phyloP scores from a whole-genome alignment of 2,329 filamentous ascomycete species.

The Colletotrichum melonis region DNA sequence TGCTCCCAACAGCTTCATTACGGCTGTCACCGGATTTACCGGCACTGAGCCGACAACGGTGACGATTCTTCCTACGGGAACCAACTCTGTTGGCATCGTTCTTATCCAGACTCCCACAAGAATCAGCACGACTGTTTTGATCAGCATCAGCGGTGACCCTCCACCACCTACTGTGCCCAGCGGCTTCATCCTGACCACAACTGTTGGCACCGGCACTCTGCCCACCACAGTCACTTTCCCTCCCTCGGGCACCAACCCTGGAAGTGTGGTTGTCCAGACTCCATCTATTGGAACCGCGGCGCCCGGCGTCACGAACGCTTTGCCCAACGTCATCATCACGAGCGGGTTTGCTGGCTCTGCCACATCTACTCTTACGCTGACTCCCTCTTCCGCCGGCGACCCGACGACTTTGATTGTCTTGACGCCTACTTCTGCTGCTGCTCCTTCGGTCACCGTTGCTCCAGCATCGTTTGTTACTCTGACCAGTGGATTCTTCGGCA shows the following conservation, averaged over 20 bases:
- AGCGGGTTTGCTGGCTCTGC: conserved; percentile 23
- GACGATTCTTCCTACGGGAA: conserved; percentile 16
- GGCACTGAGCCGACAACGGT: conserved; percentile 15
- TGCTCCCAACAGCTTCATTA: conserved; percentile 10
- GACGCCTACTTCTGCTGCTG: conserved; percentile 2
- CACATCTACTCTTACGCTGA: conserved; percentile 21
- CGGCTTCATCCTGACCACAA: background rate
- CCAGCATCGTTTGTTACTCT: conserved; percentile 14
- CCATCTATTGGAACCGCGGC: background rate
- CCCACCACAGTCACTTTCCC: background rate
- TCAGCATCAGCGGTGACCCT: background rate
- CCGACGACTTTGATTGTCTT: conserved; percentile 27
- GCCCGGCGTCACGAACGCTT: background rate
- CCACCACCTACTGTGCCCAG: background rate
- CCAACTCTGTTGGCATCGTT: conserved; percentile 6
- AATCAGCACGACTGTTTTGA: background rate
- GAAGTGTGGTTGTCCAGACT: conserved; percentile 1
- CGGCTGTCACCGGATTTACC: conserved; percentile 13
- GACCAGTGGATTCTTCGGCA: conserved; percentile 14
- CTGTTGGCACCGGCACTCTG: background rate
- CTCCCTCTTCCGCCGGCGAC: conserved; percentile 11
- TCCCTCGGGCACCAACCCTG: conserved; percentile 1
- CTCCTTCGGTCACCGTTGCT: background rate
- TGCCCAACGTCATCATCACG: conserved; percentile 12
- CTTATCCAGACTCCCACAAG: conserved; percentile 25